These are phyloP conservation scores for Sanghuangporus weigelae DNA, from an alignment of 1,284 basidiomycete genomes.

Conservation along the genomic window DNA sequence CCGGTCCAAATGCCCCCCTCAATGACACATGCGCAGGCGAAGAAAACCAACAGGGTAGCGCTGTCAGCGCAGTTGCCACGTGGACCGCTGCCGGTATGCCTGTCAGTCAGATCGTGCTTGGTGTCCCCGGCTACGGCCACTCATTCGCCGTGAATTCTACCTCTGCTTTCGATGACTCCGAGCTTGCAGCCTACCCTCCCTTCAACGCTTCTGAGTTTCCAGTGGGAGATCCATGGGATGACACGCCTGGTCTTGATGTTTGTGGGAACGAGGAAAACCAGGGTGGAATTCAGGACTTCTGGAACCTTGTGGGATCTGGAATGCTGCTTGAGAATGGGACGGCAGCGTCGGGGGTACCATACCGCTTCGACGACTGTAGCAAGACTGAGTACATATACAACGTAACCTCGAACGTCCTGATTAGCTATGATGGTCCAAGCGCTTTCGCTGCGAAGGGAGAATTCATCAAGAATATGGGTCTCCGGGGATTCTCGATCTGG, in stretches of 20 bases:
- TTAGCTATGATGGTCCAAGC: constrained; percentile 56
- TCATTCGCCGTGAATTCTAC: constrained; percentile 42
- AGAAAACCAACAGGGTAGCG: constrained; percentile 66
- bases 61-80: constrained; percentile 61
- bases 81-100: constrained; percentile 83
- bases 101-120: constrained; percentile 70
- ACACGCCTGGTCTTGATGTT: constrained; percentile 40
- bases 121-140: constrained; percentile 75
- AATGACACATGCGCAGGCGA: constrained; percentile 67
- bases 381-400: constrained; percentile 69
- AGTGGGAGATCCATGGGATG: constrained; percentile 53
- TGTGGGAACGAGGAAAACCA: constrained; percentile 45
- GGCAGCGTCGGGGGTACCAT: constrained; percentile 41
- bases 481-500: constrained; percentile 64
- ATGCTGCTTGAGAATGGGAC: constrained; percentile 51
- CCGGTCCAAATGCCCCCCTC: constrained; percentile 85
- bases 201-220: constrained; percentile 43
- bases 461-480: constrained; percentile 44
- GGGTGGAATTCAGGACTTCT: constrained; percentile 53
- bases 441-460: constrained; percentile 58
- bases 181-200: constrained; percentile 42
- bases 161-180: constrained; percentile 34
- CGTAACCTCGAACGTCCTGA: constrained; percentile 42
- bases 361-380: constrained; percentile 56
- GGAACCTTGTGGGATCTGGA: constrained; percentile 46